These are phyloP conservation scores for Suhomyces sp. DNA, from an alignment of 805 yeast genomes.

Conservation along the genomic window DNA sequence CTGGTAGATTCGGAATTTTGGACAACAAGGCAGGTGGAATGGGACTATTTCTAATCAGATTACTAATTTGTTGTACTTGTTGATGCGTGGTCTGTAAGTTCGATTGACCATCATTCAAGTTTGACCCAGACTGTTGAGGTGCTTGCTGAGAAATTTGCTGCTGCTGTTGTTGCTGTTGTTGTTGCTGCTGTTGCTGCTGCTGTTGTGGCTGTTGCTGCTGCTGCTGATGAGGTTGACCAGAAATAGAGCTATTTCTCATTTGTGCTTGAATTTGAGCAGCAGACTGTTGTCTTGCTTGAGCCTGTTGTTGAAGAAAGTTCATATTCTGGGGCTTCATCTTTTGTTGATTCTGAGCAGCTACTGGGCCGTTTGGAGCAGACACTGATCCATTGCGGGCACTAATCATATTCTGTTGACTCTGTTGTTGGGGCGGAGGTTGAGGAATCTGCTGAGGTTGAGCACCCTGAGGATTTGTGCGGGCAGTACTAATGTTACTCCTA, in stretches of 20 bases:
- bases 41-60: constrained; percentile 58
- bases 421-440: constrained; percentile 22
- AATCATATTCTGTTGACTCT: constrained; percentile 8
- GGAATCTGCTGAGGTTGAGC: constrained; percentile 11
- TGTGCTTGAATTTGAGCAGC: constrained; percentile 43
- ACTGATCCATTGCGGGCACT: constrained; percentile 4
- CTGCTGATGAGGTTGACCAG: neutral
- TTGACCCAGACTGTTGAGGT: constrained; percentile 13
- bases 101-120: constrained; percentile 1
- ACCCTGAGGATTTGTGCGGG: neutral
- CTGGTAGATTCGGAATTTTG: constrained; percentile 75
- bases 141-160: constrained; percentile 16
- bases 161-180: constrained; percentile 5
- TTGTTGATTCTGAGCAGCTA: constrained; percentile 8
- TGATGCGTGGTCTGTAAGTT: constrained; percentile 19
- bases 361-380: neutral
- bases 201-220: constrained; percentile 4
- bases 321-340: constrained; percentile 19
- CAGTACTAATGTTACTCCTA: constrained; percentile 14
- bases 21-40: constrained; percentile 68
- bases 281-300: constrained; percentile 52
- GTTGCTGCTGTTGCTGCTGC: constrained; percentile 9
- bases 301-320: constrained; percentile 42
- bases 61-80: constrained; percentile 40
- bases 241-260: constrained; percentile 14